Evolutionary conservation across 2,329 filamentous ascomycete species (phyloP).

Genomic region (Alternaria postmessia): DNA sequence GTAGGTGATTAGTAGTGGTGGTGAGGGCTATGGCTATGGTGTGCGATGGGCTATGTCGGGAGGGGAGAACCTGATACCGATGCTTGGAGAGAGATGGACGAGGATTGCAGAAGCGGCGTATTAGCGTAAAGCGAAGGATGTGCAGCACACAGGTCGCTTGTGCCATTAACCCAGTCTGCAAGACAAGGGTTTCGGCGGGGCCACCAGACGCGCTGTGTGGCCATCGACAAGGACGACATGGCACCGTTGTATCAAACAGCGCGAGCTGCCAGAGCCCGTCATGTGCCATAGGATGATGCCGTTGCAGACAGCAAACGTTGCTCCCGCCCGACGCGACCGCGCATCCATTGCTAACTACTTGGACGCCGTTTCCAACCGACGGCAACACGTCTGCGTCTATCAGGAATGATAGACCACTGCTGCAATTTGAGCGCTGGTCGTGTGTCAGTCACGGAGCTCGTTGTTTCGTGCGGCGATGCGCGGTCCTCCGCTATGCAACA

Average conservation of each 20-base stretch:
- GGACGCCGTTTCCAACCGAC: not conserved
- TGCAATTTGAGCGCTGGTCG: conserved; percentile 5
- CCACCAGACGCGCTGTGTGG: conserved; percentile 33
- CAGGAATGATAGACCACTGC: not conserved
- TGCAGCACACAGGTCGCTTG: conserved; percentile 33
- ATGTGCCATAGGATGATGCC: conserved; percentile 19
- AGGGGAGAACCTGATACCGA: not conserved
- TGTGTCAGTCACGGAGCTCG: conserved; percentile 11
- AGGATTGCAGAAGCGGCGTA: conserved; percentile 21
- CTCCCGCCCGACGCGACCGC: conserved; percentile 20
- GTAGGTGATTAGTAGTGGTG: not conserved
- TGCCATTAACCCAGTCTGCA: conserved; percentile 36
- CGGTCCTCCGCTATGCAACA: conserved; percentile 26
- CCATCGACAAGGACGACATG: conserved; percentile 18
- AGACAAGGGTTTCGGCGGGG: conserved; percentile 24
- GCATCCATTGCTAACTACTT: not conserved
- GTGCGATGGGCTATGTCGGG: not conserved
- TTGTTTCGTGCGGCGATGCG: conserved; percentile 31
- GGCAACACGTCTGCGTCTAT: conserved; percentile 11
- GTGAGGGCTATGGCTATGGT: not conserved
- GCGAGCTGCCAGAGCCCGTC: conserved; percentile 10
- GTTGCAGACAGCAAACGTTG: conserved; percentile 34
- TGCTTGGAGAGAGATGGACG: conserved; percentile 6
- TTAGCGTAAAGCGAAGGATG: conserved; percentile 27
- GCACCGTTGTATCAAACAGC: conserved; percentile 26